Percentiles rank a stretch among this genome's conserved stretches.
Conservation (phyloP, 371 early-diverging fungal genomes). For the Gilbertella persicaria region DNA sequence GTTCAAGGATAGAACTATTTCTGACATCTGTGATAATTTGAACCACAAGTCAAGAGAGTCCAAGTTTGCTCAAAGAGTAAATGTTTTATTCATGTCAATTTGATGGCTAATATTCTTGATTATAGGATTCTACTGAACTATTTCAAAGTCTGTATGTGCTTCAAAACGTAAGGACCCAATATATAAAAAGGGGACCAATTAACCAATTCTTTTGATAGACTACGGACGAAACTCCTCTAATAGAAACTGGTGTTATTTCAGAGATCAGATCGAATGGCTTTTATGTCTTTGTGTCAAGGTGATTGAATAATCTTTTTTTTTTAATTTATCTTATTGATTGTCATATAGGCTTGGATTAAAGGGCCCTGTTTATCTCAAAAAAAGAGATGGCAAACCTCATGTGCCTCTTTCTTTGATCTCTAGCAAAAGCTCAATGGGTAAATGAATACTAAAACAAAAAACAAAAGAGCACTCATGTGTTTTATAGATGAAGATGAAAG, state of each 20-base stretch:
- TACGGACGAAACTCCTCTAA: constrained; percentile 34
- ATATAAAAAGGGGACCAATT: background rate
- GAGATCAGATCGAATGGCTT: constrained; percentile 78
- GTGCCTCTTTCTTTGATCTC: constrained; percentile 65
- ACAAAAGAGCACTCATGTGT: background rate
- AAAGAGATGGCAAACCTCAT: constrained; percentile 53
- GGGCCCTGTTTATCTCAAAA: constrained; percentile 68
- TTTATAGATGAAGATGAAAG: constrained; percentile 24
- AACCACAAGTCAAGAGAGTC: constrained; percentile 75
- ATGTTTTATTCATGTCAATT: background rate
- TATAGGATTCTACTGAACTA: constrained; percentile 71
- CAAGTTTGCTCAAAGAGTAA: constrained; percentile 70
- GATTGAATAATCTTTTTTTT: background rate
- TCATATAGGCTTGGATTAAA: constrained; percentile 59
- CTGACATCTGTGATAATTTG: constrained; percentile 58
- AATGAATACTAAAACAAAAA: background rate
- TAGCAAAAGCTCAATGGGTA: constrained; percentile 40
- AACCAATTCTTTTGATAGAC: constrained; percentile 18
- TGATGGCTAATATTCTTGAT: background rate
- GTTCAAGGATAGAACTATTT: constrained; percentile 46
- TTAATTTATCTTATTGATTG: background rate
- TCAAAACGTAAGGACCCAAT: constrained; percentile 45
- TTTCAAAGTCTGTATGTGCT: constrained; percentile 75
- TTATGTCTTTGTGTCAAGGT: constrained; percentile 71
- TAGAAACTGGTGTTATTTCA: constrained; percentile 69